Base-by-base conservation (phyloP, 2,329 filamentous ascomycete species). In the Aspergillus sp. region DNA sequence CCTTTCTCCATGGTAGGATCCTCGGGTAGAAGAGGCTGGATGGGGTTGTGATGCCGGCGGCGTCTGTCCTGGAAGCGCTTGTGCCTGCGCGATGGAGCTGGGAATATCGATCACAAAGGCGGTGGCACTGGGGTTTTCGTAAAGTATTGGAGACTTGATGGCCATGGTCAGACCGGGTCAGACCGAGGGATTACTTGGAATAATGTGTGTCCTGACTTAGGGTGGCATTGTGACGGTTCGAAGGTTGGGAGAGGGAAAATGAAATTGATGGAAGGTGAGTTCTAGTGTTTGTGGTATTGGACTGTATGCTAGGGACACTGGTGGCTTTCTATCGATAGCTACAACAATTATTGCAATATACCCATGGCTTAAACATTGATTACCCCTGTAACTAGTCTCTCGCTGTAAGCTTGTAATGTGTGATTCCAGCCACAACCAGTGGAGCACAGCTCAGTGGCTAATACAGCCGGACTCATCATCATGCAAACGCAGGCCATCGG, bases 21-120 rank as follows among this genome's bases (percentile, higher is more conserved):
- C 13, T n/a, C 27, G 48, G 25, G 42, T 30, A 39, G 52, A 39
- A 13, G 39, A 17, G 56, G 48, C 8, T 48, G 54, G 39, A 57
- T 36, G 19, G 39, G 27, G 50, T 36, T 2, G 32, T 23, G 50
- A 39, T 32, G 38, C 19, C 13, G 56, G 30, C 36, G 52, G 54
- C 32, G n/a, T 42, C 19, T 52, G 57, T 42, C 63, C 52, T 19
- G 62, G 61, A 47, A 72, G 70, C 19, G 73, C 75, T 71, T 88
- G 86, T 5, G 83, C 84, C 6, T 76, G 66, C 17, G 79, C 76
- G 58, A 88, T 86, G 1, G 86, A 88, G 5, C 69, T 70, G 2
- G 86, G 86, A 8, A 87, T 82, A 66, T 88, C 86, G 30, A 88
- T 66, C 19, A 88, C 71, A 15, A 80, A 80, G 32, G 83, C 67